These are phyloP conservation scores for Microsporum audouinii DNA, from an alignment of 2,329 filamentous ascomycete species.

Conservation along the genomic window DNA sequence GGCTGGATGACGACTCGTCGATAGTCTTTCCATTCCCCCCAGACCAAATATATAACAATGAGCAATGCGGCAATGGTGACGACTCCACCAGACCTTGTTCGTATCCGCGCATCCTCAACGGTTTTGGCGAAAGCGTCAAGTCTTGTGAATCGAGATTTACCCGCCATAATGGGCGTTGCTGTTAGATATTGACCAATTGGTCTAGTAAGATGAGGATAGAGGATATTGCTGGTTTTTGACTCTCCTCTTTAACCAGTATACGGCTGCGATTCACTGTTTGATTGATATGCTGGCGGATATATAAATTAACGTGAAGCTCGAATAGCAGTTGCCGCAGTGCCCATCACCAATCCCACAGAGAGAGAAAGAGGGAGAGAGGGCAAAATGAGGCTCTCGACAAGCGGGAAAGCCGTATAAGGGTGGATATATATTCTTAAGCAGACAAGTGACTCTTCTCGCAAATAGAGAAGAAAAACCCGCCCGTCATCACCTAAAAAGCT, in stretches of 20 bases:
- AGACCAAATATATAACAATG: slow-evolving; percentile 75
- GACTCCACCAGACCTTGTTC: slow-evolving; percentile 88
- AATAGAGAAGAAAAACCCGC: background rate
- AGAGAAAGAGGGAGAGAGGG: background rate
- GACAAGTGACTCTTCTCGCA: background rate
- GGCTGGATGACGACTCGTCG: slow-evolving; percentile 74
- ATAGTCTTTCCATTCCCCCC: slow-evolving; percentile 96
- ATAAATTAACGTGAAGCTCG: background rate
- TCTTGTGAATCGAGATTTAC: slow-evolving; percentile 88
- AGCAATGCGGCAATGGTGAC: slow-evolving; percentile 86
- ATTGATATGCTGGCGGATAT: background rate
- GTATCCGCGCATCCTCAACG: slow-evolving; percentile 91
- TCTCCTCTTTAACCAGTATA: background rate
- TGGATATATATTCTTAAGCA: background rate
- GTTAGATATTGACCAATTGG: background rate
- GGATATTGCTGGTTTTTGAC: background rate
- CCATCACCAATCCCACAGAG: background rate
- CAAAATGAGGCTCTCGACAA: background rate
- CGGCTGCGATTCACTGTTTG: background rate
- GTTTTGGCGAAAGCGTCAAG: slow-evolving; percentile 99
- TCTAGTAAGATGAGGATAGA: background rate
- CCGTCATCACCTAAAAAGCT: background rate
- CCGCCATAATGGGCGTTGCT: slow-evolving; percentile 49
- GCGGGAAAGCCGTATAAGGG: background rate
- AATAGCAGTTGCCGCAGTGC: background rate